Percentiles rank a stretch among this genome's conserved stretches.
Conservation (phyloP, 2,329 filamentous ascomycete species). For the Penicillium sp. region DNA sequence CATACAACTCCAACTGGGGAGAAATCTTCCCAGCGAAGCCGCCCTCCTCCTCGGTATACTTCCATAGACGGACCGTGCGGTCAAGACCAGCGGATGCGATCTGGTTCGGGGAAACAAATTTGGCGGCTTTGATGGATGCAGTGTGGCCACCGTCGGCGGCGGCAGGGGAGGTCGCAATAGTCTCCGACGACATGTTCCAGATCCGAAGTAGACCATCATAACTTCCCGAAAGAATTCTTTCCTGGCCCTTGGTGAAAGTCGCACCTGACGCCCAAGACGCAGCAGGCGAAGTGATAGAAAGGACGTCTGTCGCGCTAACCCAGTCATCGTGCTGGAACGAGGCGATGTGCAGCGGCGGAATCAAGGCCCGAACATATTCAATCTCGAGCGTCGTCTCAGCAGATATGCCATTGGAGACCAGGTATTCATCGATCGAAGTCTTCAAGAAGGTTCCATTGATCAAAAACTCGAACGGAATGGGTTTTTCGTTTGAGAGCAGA, state of each 20-base stretch:
- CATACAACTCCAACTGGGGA: constrained; percentile 76
- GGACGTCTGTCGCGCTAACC: constrained; percentile 81
- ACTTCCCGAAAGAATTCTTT: constrained; percentile 81
- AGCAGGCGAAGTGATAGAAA: constrained; percentile 63
- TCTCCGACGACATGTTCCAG: constrained; percentile 84
- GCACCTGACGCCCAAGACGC: constrained; percentile 54
- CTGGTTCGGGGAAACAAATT: constrained; percentile 73
- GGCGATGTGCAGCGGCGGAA: constrained; percentile 83
- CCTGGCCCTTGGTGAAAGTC: constrained; percentile 52
- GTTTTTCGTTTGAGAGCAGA: constrained; percentile 53
- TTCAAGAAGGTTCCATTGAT: constrained; percentile 90
- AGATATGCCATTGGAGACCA: constrained; percentile 79
- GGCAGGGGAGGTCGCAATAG: constrained; percentile 71
- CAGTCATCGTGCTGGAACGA: constrained; percentile 98
- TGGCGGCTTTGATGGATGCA: constrained; percentile 73
- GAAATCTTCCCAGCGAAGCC: constrained; percentile 61
- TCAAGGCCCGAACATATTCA: constrained; percentile 87
- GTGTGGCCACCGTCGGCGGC: constrained; percentile 68
- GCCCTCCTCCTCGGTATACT: constrained; percentile 67
- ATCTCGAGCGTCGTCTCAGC: constrained; percentile 81
- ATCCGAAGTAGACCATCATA: constrained; percentile 86
- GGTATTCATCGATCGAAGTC: constrained; percentile 84
- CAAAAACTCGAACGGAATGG: constrained; percentile 74
- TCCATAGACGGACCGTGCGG: constrained; percentile 83
- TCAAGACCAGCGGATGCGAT: constrained; percentile 82